Percentiles rank a stretch among this genome's conserved stretches.
Evolutionary conservation across 768 basidiomycete species (phyloP).

Genomic region (Daedaleopsis nitida): DNA sequence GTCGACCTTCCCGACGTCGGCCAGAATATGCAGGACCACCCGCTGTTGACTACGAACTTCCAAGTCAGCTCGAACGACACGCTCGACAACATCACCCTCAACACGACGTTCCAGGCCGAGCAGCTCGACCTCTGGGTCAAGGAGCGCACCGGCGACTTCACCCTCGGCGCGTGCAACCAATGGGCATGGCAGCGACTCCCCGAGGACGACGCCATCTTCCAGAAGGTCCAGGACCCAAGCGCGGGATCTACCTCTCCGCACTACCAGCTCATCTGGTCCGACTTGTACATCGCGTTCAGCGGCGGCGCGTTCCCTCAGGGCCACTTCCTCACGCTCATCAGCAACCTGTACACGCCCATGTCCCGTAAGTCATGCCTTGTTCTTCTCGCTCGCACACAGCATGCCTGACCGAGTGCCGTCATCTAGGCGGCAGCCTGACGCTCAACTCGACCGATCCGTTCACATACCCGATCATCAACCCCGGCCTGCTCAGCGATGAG

Average conservation of each 20-base stretch:
- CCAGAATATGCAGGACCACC: slow-evolving; percentile 11
- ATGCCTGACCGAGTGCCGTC: background rate
- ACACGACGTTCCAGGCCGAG: background rate
- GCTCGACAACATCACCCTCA: background rate
- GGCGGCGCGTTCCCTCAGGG: background rate
- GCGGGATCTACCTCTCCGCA: slow-evolving; percentile 18
- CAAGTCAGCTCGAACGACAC: background rate
- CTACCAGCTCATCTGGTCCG: slow-evolving; percentile 8
- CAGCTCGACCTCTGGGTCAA: background rate
- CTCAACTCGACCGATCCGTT: slow-evolving; percentile 17
- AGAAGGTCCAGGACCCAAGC: slow-evolving; percentile 9
- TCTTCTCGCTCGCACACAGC: background rate
- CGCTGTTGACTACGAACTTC: slow-evolving; percentile 2
- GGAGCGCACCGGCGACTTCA: slow-evolving; percentile 2
- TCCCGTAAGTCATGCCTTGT: slow-evolving; percentile 5
- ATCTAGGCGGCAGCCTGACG: slow-evolving; percentile 8
- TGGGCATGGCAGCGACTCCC: slow-evolving; percentile 11
- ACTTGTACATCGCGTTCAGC: background rate
- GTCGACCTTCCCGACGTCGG: slow-evolving; percentile 45
- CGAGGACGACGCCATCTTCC: slow-evolving; percentile 4
- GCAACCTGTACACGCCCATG: slow-evolving; percentile 4
- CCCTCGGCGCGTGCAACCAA: background rate
- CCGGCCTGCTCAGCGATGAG: slow-evolving; percentile 9
- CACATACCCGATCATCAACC: slow-evolving; percentile 16
- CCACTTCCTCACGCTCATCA: slow-evolving; percentile 3